Evolutionary conservation across 257 asterid species (phyloP), one percentile per base, ranked within the genome.

Genomic region (Dorcoceras hygrometricum): DNA sequence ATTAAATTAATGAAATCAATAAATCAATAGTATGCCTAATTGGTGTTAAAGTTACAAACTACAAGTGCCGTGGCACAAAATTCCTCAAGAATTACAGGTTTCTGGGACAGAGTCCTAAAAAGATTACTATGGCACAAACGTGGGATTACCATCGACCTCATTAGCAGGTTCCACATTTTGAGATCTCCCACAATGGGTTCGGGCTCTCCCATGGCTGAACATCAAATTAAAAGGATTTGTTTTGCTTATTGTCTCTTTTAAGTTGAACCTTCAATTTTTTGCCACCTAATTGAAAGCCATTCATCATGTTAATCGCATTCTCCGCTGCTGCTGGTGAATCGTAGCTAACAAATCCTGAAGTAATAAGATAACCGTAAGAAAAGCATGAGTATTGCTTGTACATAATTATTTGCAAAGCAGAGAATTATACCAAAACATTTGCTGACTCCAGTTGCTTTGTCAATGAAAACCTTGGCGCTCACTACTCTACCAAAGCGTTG

Each of bases 241-340:
- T 4, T 46, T 46, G 53, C 53, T 46, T 46, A 60, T 1, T 75
- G 64, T 90, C 96, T 73, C 96, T 77, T 78, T 94, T 94, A 27
- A 90, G 95, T 76, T 90, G 97, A 69, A 94, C 99, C 89, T 90
- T 94, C 89, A 94, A 75, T 77, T 87, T 94, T 73, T 90, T 94
- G 65, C 96, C 90, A 67, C 87, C 97, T 81, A 94, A 82, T 32
- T 80, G 95, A 75, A 70, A 84, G 66, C 99, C 99, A 51, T 94
- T 87, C 99, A 94, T 94, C 80, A 62, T 75, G 76, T 56, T 78
- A 28, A 94, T 94, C 7, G 97, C 99, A 65, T 76, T 73, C 68
- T 94, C 95, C 67, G 99, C 99, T 39, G 95, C 87, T 31, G 72
- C 76, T 5, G 97, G 89, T 23, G 96, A 85, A 71, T 90, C 99